Evolutionary conservation across 2,329 filamentous ascomycete genomes (phyloP).

Genomic region (Cladophialophora yegresii): DNA sequence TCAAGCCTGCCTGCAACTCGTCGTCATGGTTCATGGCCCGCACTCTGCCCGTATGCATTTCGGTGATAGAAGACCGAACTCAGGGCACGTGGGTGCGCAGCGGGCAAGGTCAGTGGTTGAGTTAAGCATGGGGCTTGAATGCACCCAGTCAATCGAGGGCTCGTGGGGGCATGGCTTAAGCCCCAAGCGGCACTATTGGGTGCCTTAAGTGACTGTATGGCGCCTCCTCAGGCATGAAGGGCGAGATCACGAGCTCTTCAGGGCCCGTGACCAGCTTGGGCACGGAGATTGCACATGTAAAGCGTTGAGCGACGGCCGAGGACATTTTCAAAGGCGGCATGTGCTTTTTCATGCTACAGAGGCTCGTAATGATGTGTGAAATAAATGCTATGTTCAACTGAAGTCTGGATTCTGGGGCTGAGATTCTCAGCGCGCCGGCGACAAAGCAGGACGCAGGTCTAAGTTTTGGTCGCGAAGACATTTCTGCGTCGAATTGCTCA

Average conservation of each 20-base stretch:
- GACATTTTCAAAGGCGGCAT: neutral
- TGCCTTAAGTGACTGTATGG: neutral
- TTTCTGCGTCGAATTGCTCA: neutral
- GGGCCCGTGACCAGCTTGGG: neutral
- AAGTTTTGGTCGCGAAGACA: neutral
- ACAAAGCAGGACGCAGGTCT: neutral
- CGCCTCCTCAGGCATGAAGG: neutral
- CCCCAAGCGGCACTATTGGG: neutral
- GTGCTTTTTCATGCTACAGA: neutral
- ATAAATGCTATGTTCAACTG: constrained; percentile 1
- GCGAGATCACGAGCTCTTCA: neutral
- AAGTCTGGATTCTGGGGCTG: neutral
- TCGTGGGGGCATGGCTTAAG: neutral
- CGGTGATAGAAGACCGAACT: constrained; percentile 12
- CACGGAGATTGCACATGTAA: neutral
- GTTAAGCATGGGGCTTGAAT: neutral
- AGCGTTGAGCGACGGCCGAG: neutral
- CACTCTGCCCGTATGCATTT: constrained; percentile 12
- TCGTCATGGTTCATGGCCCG: constrained; percentile 16
- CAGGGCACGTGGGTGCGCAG: neutral
- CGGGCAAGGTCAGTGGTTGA: constrained; percentile 1
- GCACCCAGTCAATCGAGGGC: neutral
- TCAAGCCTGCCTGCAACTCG: constrained; percentile 6
- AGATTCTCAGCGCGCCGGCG: neutral
- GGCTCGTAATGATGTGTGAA: neutral